Conservation (phyloP, 306 rosid genomes). For the Begonia masoniana region DNA sequence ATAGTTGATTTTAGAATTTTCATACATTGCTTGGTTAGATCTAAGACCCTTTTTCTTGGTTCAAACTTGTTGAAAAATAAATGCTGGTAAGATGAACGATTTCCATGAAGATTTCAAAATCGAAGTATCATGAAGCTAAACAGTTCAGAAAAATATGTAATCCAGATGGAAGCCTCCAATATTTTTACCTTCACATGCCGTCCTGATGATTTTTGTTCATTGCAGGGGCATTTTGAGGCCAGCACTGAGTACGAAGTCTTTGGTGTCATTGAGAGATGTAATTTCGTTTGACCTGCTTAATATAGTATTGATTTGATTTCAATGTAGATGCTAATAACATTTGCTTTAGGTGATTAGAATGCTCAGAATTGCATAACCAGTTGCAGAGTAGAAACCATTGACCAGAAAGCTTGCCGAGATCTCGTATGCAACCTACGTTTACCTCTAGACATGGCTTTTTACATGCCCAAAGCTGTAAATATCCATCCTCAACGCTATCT, state of each 20-base stretch:
- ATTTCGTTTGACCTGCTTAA: slow-evolving; percentile 15
- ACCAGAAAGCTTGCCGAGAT: slow-evolving; percentile 34
- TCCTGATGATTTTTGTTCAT: slow-evolving; percentile 20
- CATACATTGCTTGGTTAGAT: no score
- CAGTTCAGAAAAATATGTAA: no score
- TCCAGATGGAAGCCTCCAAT: no score
- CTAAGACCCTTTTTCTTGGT: no score
- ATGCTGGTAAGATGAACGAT: no score
- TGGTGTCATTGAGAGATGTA: slow-evolving; percentile 53
- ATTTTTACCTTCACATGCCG: no score
- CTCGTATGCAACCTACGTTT: slow-evolving; percentile 42
- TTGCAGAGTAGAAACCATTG: slow-evolving; percentile 62
- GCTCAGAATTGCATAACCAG: slow-evolving; percentile 58
- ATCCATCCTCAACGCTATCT: slow-evolving; percentile 58
- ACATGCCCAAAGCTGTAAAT: slow-evolving; percentile 84
- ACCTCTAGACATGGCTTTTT: slow-evolving; percentile 54
- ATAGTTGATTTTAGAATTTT: no score
- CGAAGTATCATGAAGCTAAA: no score
- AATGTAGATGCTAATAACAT: neutral
- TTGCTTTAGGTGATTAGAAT: slow-evolving; percentile 40
- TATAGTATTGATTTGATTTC: neutral
- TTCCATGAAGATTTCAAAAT: no score
- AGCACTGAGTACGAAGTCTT: slow-evolving; percentile 52
- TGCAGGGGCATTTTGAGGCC: slow-evolving; percentile 93
- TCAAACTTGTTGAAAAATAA: no score